A percentile compares a stretch with the other conserved stretches of the same genome.
phyloP scores from a whole-genome alignment of 2,329 filamentous ascomycete species.

The Cladosporium sp. region DNA sequence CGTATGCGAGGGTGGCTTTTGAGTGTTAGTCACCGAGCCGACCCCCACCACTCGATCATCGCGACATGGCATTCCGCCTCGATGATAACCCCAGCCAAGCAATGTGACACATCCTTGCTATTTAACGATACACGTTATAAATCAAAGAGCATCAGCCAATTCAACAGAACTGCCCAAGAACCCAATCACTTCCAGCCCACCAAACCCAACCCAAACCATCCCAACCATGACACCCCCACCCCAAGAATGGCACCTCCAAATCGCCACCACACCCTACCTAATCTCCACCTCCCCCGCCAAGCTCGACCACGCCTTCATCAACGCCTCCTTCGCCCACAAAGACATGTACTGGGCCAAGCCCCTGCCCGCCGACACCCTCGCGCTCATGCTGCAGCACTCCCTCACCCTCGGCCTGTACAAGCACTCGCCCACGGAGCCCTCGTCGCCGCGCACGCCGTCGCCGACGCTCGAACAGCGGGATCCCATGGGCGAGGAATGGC shows the following conservation, averaged over 20 bases:
- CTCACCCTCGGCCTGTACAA: slow-evolving; percentile 25
- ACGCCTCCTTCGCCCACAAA: slow-evolving; percentile 20
- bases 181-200: neutral
- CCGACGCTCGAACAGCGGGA: slow-evolving; percentile 15
- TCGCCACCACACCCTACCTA: slow-evolving; percentile 8
- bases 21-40: too few relatives aligned
- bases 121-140: too few relatives aligned
- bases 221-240: neutral
- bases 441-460: slow-evolving; percentile 21
- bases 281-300: slow-evolving; percentile 17
- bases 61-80: too few relatives aligned
- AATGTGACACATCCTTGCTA: neutral
- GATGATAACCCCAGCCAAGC: too few relatives aligned
- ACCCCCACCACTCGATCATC: too few relatives aligned
- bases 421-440: slow-evolving; percentile 14
- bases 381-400: slow-evolving; percentile 22
- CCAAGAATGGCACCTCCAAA: slow-evolving; percentile 2
- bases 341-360: slow-evolving; percentile 28
- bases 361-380: slow-evolving; percentile 16
- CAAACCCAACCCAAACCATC: neutral
- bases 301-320: slow-evolving; percentile 23
- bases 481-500: slow-evolving; percentile 6
- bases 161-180: neutral
- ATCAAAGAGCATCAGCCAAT: neutral
- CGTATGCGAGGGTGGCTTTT: too few relatives aligned